phyloP scores from a whole-genome alignment of 1,139 yeast species.

The Pneumocystis oryctolagi region DNA sequence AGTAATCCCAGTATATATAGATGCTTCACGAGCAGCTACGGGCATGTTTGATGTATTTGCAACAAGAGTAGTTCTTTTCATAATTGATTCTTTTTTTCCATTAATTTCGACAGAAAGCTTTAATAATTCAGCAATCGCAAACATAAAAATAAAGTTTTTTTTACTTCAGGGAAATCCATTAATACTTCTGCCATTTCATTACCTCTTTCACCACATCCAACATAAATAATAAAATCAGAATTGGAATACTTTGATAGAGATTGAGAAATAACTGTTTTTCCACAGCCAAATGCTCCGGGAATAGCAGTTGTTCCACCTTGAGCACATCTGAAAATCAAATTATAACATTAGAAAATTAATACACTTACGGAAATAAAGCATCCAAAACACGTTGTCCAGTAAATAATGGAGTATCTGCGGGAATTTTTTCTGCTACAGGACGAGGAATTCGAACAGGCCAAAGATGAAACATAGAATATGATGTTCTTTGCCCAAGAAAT shows the following conservation, averaged over 20 bases:
- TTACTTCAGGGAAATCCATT: slow-evolving; percentile 90
- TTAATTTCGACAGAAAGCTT: slow-evolving; percentile 64
- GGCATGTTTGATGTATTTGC: slow-evolving; percentile 99
- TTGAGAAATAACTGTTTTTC: slow-evolving; percentile 97
- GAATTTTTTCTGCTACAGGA: slow-evolving; percentile 84
- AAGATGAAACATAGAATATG: slow-evolving; percentile 89
- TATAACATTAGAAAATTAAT: not conserved
- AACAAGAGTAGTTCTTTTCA: slow-evolving; percentile 97
- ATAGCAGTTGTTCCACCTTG: slow-evolving; percentile 99
- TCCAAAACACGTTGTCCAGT: slow-evolving; percentile 99
- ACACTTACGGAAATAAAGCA: slow-evolving; percentile 60
- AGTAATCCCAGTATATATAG: slow-evolving; percentile 96
- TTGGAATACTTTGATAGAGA: slow-evolving; percentile 92
- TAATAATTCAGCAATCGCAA: not conserved
- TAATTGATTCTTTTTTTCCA: slow-evolving; percentile 94
- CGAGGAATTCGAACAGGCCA: slow-evolving; percentile 99
- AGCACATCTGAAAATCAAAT: slow-evolving; percentile 41
- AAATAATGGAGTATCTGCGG: slow-evolving; percentile 86
- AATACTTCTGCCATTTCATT: slow-evolving; percentile 98
- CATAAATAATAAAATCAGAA: slow-evolving; percentile 89
- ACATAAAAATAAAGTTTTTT: not conserved
- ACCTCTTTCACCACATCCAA: slow-evolving; percentile 89
- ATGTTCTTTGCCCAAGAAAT: slow-evolving; percentile 70
- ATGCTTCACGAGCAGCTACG: slow-evolving; percentile 99
- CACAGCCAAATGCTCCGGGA: slow-evolving; percentile 99